Percentiles rank a stretch among this genome's conserved stretches.
phyloP scores from a whole-genome alignment of 148 eudicot species.

The Rhododendron ovatum region DNA sequence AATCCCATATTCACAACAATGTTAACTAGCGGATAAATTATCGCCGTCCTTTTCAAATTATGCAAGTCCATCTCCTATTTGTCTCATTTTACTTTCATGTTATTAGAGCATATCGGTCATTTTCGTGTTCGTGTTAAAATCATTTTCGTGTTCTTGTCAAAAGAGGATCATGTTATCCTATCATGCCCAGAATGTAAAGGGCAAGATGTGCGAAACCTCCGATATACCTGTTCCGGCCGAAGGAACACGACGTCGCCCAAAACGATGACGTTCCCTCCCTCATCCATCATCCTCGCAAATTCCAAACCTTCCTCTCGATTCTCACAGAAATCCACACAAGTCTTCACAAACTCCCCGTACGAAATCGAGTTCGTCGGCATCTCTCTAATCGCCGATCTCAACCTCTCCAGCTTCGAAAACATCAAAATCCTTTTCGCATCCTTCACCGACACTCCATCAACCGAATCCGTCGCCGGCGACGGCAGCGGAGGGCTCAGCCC shows the following conservation, averaged over 20 bases:
- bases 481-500: constrained; percentile 21
- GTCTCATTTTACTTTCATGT: no score
- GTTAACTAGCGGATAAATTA: no score
- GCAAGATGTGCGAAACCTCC: neutral
- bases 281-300: constrained; percentile 49
- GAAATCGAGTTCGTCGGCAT: constrained; percentile 28
- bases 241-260: constrained; percentile 52
- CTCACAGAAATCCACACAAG: constrained; percentile 33
- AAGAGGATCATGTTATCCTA: no score
- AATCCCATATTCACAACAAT: no score
- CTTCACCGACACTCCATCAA: constrained; percentile 21
- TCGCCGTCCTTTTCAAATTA: no score
- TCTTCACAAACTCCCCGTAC: constrained; percentile 33
- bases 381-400: constrained; percentile 32
- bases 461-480: neutral
- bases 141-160: no score
- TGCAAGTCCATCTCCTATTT: no score
- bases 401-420: constrained; percentile 33
- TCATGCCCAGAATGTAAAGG: neutral
- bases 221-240: constrained; percentile 59
- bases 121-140: no score
- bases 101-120: no score
- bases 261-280: constrained; percentile 58
- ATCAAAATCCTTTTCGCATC: constrained; percentile 47
- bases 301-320: constrained; percentile 36